phyloP scores from a whole-genome alignment of 345 rosid genomes.

The Balakata baccata region DNA sequence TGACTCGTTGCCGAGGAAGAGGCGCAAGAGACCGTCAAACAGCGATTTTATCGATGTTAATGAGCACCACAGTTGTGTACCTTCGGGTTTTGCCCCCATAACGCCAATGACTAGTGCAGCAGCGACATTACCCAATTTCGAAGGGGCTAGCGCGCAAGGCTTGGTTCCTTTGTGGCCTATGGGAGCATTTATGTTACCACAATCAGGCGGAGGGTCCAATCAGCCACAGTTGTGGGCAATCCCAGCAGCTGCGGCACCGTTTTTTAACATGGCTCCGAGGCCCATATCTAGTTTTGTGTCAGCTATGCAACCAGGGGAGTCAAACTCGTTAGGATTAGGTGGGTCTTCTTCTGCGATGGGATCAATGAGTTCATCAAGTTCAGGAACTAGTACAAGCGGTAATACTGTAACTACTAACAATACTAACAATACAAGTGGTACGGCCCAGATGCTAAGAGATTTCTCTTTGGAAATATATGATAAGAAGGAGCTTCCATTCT shows the following conservation, averaged over 20 bases:
- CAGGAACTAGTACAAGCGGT: conserved; percentile 15
- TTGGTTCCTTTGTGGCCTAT: conserved; percentile 56
- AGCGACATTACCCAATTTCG: neutral
- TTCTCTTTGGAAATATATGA: conserved; percentile 67
- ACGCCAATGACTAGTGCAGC: conserved; percentile 15
- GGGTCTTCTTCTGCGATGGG: conserved; percentile 6
- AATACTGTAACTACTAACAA: neutral
- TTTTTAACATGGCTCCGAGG: conserved; percentile 36
- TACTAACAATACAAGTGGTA: neutral
- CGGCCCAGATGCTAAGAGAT: conserved; percentile 45
- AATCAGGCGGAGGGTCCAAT: conserved; percentile 30
- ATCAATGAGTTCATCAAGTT: conserved; percentile 18
- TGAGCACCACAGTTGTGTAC: conserved; percentile 38
- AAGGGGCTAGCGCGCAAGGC: conserved; percentile 25
- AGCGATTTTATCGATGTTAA: conserved; percentile 46
- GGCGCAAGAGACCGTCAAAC: conserved; percentile 46
- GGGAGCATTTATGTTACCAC: conserved; percentile 30
- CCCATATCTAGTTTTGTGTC: conserved; percentile 46
- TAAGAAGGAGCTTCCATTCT: conserved; percentile 62
- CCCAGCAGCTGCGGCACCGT: conserved; percentile 44
- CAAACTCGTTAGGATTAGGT: neutral
- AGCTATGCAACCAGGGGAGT: conserved; percentile 14
- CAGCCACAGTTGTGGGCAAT: conserved; percentile 54
- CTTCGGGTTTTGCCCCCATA: conserved; percentile 61
- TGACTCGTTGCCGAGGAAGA: conserved; percentile 33